A percentile compares a stretch with the other conserved stretches of the same genome.
Evolutionary conservation across 148 eudicot species (phyloP).

Genomic region (Diospyros kaki): DNA sequence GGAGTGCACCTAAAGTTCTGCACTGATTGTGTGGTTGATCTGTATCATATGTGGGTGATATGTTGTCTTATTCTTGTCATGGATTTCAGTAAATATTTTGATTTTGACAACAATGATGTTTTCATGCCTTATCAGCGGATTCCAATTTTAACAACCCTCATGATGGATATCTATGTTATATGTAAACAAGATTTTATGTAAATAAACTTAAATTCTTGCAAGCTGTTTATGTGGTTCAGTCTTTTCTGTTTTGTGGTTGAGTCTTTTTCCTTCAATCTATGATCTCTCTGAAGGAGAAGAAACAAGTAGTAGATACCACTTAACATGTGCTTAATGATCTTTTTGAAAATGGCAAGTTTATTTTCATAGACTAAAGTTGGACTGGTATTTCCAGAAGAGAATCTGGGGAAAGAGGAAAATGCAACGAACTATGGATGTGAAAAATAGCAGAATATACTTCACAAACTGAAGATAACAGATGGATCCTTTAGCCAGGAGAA

Average conservation of each 20-base stretch:
- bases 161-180: not conserved
- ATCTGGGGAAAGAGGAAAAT: not conserved
- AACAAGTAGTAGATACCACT: conserved; percentile 1
- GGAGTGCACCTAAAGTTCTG: not conserved
- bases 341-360: not conserved
- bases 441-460: not conserved
- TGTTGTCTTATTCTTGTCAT: not conserved
- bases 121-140: not conserved
- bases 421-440: not conserved
- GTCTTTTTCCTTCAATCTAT: not conserved
- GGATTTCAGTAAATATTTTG: not conserved
- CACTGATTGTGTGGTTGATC: not conserved
- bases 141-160: not conserved
- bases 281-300: not conserved
- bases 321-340: not conserved
- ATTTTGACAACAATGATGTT: not conserved
- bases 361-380: not conserved
- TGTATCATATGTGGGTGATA: conserved; percentile 2
- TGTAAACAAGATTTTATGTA: not conserved
- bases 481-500: not conserved
- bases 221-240: not conserved
- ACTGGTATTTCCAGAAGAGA: not conserved
- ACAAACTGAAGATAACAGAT: not conserved
- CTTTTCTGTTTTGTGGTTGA: not conserved
- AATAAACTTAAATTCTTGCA: not conserved